Evolutionary conservation across 768 basidiomycete genomes (phyloP).

Genomic region (Xanthoconium purpureum): DNA sequence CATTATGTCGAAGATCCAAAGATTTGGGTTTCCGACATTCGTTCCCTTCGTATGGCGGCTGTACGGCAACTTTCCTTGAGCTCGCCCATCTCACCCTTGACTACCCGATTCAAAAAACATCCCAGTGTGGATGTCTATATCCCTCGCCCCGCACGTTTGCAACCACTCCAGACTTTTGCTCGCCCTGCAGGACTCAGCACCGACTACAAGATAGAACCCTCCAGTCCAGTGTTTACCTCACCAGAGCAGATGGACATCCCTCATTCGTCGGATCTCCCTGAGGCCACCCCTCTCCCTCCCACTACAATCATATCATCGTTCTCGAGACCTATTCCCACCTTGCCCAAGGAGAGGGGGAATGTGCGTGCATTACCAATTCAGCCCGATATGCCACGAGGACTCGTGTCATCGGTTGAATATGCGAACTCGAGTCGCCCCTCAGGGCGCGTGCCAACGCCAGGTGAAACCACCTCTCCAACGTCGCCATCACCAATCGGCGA

Average conservation of each 20-base stretch:
- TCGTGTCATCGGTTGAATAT: slow-evolving; percentile 32
- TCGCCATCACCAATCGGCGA: slow-evolving; percentile 48
- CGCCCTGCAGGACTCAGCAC: slow-evolving; percentile 39
- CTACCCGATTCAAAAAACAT: slow-evolving; percentile 37
- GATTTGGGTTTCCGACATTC: slow-evolving; percentile 52
- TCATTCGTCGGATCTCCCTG: slow-evolving; percentile 15
- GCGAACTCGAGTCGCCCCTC: slow-evolving; percentile 27
- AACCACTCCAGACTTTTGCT: slow-evolving; percentile 29
- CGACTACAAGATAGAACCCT: slow-evolving; percentile 51
- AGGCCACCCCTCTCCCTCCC: slow-evolving; percentile 27
- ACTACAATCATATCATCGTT: slow-evolving; percentile 13
- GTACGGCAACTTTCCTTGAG: slow-evolving; percentile 31
- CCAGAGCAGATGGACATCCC: slow-evolving; percentile 23
- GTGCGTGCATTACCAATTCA: slow-evolving; percentile 7
- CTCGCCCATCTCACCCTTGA: slow-evolving; percentile 35
- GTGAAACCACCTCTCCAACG: slow-evolving; percentile 17
- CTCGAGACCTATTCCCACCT: slow-evolving; percentile 13
- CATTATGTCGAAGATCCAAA: slow-evolving; percentile 42
- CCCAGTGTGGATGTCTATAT: slow-evolving; percentile 38
- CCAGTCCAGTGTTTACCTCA: slow-evolving; percentile 24
- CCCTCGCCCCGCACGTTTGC: slow-evolving; percentile 41
- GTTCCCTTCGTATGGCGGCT: slow-evolving; percentile 38
- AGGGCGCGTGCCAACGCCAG: not conserved
- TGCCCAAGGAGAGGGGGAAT: slow-evolving; percentile 3
- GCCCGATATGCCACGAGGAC: slow-evolving; percentile 6